A percentile compares a stretch with the other conserved stretches of the same genome.
phyloP scores from a whole-genome alignment of 2,329 filamentous ascomycete genomes.

The Trichoderma breve region DNA sequence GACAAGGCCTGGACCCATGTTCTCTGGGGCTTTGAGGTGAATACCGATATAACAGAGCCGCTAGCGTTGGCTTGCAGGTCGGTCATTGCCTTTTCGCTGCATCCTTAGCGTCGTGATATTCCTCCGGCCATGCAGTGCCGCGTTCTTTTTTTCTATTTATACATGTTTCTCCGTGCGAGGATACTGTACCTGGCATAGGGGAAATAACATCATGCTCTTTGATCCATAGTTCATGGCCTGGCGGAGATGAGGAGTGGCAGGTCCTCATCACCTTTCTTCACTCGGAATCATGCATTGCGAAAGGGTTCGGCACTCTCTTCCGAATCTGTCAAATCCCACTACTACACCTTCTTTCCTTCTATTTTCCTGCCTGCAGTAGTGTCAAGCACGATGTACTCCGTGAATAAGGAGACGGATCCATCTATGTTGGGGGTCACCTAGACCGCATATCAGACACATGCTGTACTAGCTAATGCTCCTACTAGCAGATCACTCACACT shows the following conservation, averaged over 20 bases:
- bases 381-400: neutral
- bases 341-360: neutral
- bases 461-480: neutral
- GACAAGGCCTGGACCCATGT: neutral
- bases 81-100: neutral
- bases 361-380: neutral
- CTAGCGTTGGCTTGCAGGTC: neutral
- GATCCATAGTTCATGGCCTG: neutral
- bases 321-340: neutral
- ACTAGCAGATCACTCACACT: neutral
- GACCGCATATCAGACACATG: neutral
- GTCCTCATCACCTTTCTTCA: neutral
- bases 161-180: neutral
- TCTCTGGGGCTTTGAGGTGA: neutral
- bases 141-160: slow-evolving; percentile 1
- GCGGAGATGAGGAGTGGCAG: neutral
- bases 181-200: neutral
- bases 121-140: neutral
- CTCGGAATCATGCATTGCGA: neutral
- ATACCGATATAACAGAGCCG: neutral
- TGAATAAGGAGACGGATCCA: slow-evolving; percentile 2
- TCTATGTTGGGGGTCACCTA: slow-evolving; percentile 5
- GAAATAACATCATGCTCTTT: neutral
- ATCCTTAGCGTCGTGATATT: neutral
- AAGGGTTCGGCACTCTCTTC: neutral